Evolutionary conservation across 352 stramenopile species (phyloP).

Genomic region (Blastocystis sp.): DNA sequence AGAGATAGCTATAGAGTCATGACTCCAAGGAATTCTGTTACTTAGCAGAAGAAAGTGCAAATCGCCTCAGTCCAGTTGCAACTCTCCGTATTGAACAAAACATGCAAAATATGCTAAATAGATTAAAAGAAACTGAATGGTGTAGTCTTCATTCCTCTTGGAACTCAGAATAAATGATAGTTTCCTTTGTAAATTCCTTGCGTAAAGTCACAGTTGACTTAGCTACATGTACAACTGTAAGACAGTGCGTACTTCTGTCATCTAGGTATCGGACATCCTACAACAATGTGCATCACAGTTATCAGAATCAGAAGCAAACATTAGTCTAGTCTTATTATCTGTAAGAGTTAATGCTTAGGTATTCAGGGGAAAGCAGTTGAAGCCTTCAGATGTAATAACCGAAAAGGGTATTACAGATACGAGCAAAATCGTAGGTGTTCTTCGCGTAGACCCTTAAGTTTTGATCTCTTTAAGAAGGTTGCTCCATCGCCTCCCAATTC

Average conservation of each 20-base stretch:
- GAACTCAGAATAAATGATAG: background rate
- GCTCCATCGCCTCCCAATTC: background rate
- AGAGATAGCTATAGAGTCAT: no score
- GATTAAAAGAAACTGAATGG: no score
- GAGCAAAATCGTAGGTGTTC: background rate
- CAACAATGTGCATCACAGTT: background rate
- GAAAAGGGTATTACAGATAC: background rate
- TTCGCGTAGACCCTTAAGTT: background rate
- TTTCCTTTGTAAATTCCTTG: background rate
- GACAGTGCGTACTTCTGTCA: background rate
- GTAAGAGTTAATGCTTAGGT: background rate
- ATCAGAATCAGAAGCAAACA: background rate
- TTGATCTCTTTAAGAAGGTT: background rate
- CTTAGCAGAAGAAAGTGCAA: no score
- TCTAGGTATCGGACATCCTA: conserved; percentile 38
- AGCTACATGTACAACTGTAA: background rate
- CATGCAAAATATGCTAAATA: no score
- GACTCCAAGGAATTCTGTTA: no score
- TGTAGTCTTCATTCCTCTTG: no score
- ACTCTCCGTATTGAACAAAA: no score
- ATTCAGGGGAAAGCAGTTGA: background rate
- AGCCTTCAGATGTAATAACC: background rate
- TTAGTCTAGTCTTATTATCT: background rate
- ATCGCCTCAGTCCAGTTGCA: no score
- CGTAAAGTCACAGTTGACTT: conserved; percentile 2